phyloP scores from a whole-genome alignment of 495 filamentous ascomycete species.

The Tuber indicum region DNA sequence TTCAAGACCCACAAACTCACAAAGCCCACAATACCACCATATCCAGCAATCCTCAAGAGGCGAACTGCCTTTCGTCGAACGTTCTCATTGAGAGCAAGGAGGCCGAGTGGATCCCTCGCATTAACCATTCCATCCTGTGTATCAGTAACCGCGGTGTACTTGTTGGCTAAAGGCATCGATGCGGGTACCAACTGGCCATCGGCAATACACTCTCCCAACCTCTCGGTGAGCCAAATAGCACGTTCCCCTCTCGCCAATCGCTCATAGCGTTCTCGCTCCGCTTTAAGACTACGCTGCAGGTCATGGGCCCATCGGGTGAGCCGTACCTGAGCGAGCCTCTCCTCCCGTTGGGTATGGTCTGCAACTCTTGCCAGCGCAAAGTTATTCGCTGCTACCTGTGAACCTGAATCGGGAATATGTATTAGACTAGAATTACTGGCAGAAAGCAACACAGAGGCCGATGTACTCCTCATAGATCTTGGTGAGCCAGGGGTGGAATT shows the following conservation, averaged over 20 bases:
- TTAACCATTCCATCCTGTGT: constrained; percentile 19
- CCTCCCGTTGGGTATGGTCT: constrained; percentile 65
- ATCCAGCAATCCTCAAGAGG: constrained; percentile 38
- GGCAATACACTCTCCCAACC: constrained; percentile 64
- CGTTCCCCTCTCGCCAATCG: constrained; percentile 63
- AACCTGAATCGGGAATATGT: constrained; percentile 20
- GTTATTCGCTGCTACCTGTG: constrained; percentile 26
- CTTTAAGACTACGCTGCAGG: constrained; percentile 72
- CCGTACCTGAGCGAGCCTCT: constrained; percentile 68
- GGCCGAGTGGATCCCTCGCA: constrained; percentile 36
- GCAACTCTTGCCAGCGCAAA: constrained; percentile 66
- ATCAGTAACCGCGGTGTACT: constrained; percentile 9
- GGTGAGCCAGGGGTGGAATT: constrained; percentile 21
- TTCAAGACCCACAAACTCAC: constrained; percentile 39
- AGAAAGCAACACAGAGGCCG: constrained; percentile 28
- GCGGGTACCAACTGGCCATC: constrained; percentile 60
- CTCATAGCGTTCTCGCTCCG: constrained; percentile 73
- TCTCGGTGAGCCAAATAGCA: constrained; percentile 71
- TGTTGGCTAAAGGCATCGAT: constrained; percentile 24
- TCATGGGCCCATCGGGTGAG: constrained; percentile 87
- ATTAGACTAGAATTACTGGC: constrained; percentile 28
- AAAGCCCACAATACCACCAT: constrained; percentile 39
- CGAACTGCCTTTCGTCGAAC: constrained; percentile 33
- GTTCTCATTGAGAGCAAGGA: constrained; percentile 35
- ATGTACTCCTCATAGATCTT: constrained; percentile 20